phyloP scores from a whole-genome alignment of 139 green algal genomes.

The Micractinium sp. region DNA sequence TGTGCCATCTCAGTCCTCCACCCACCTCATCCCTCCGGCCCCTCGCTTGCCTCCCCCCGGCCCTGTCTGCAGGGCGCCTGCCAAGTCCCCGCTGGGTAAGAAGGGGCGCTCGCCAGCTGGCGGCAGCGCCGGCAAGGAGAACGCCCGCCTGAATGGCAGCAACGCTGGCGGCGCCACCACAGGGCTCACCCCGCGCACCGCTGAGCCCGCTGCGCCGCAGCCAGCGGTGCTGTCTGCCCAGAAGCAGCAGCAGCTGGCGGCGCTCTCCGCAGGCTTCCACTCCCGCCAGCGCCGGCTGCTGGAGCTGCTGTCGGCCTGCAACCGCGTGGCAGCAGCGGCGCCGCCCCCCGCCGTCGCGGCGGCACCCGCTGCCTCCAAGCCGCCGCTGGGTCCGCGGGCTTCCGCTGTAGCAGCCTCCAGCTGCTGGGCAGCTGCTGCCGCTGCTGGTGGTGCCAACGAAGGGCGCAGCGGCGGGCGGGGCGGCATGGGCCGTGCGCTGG shows the following conservation, averaged over 20 bases:
- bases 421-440: background rate
- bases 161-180: background rate
- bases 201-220: slow-evolving; percentile 1
- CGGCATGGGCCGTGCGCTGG: slow-evolving; percentile 1
- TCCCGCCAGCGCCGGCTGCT: slow-evolving; percentile 29
- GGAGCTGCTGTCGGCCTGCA: slow-evolving; percentile 28
- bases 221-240: background rate
- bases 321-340: background rate
- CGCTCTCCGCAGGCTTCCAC: slow-evolving; percentile 25
- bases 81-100: slow-evolving; percentile 18
- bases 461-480: background rate
- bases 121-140: slow-evolving; percentile 7
- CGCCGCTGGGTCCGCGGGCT: slow-evolving; percentile 14
- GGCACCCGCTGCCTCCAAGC: background rate
- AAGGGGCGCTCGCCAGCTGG: background rate
- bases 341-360: background rate
- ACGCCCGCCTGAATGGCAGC: background rate
- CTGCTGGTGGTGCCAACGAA: background rate
- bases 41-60: background rate
- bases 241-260: slow-evolving; percentile 23
- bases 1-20: too few species aligned
- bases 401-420: slow-evolving; percentile 1
- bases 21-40: background rate
- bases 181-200: slow-evolving; percentile 7
- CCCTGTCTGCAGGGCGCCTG: background rate